Conservation (phyloP, 2,329 filamentous ascomycete genomes). For the Penicillium sp. region DNA sequence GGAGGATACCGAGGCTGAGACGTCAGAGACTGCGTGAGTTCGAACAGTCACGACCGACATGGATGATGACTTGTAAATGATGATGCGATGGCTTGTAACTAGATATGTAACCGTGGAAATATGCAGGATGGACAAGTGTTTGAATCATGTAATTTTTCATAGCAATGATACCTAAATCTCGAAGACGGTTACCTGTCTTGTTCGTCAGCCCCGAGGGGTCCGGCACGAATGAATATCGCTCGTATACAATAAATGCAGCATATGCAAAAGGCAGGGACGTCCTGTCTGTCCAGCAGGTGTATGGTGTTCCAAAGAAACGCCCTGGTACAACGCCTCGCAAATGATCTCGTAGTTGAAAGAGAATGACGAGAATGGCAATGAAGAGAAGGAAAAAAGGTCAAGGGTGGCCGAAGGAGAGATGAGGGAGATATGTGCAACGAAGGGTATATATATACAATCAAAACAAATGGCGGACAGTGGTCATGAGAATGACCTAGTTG, state of each 20-base stretch:
- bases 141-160: not conserved
- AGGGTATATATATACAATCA: slow-evolving; percentile 16
- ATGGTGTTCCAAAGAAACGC: slow-evolving; percentile 2
- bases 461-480: not conserved
- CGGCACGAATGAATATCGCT: not conserved
- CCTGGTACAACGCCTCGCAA: slow-evolving; percentile 18
- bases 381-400: not conserved
- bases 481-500: slow-evolving; percentile 4
- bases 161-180: not conserved
- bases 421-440: slow-evolving; percentile 6
- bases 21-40: not conserved
- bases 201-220: not conserved
- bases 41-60: not conserved
- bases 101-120: not conserved
- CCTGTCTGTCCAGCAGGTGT: slow-evolving; percentile 13
- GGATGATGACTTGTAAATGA: not conserved
- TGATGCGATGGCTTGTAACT: not conserved
- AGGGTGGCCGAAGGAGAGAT: not conserved
- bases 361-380: not conserved
- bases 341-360: slow-evolving; percentile 7
- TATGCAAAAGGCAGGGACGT: not conserved
- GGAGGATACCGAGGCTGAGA: not conserved
- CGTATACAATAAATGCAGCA: not conserved
- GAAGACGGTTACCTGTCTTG: not conserved
- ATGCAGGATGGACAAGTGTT: not conserved